Evolutionary conservation across 805 yeast species (phyloP), one percentile per base, ranked within the genome.

Genomic region (Danielia reshetovae): DNA sequence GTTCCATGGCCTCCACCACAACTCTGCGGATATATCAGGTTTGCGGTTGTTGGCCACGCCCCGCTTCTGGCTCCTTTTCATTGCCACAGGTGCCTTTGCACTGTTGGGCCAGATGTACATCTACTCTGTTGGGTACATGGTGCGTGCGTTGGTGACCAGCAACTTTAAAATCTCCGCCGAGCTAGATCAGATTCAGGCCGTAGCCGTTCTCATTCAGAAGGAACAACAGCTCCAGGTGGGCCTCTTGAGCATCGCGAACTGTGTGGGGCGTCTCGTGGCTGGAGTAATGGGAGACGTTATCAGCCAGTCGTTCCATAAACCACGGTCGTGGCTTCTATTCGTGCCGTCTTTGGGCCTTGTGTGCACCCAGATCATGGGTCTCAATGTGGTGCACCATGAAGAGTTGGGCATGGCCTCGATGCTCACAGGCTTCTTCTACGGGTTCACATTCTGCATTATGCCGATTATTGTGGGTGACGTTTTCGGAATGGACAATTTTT

Each of bases 401-500:
- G 36, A 44, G 16, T 55, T 85, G 45, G 68, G 79, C 57, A 27
- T 68, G 19, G 61, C 72, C 16, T 78, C 89, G 1, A 52, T 72
- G n/a, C 49, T 75, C 13, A 70, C 75, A 19, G 94, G 94, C 0
- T 62, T 79, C 24, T 81, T 80, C 25, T 85, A 85, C 57, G 94
- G 94, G 1, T 72, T 77, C 42, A 68, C 79, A 15, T 81, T 81
- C 59, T 83, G 89, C 32, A 68, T 81, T 7, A 72, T 75, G 57
- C 93, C 94, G 4, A 77, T 84, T n/a, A 74, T 85, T 14, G 71
- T 81, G n/a, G 74, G 86, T 12, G 90, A 85, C 44, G 57, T 71
- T 7, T 84, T 82, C 59, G 93, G 93, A 2, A 73, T 85, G 63
- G 64, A 64, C 12, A 67, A 73, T 34, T 81, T 83, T 48, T 74